Base-by-base conservation (phyloP, 169 alveolate species). In the Plasmodium chabaudi region DNA sequence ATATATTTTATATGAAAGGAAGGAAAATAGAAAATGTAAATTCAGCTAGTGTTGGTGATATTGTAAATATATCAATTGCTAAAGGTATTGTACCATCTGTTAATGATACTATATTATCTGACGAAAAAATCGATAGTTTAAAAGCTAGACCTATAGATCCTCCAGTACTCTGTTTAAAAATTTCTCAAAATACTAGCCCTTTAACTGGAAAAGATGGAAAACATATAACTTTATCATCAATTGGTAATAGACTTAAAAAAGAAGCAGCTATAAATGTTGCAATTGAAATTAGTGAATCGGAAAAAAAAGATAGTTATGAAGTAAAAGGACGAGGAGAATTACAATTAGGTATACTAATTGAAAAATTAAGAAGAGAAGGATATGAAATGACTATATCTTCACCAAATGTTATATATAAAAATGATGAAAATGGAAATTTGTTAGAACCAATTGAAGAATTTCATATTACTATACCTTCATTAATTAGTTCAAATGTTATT, bases 291-390 rank as follows among this genome's bases (percentile, higher is more conserved):
- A 87, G 51, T 27, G 98, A 92, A 49, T 77, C 89, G 6, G 95
- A 93, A 59, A 95, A 89, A 9, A 93, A 93, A 49, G 96, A 87
- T 59, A 93, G 94, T 44, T 92, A 94, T 56, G 92, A 88, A 34
- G 89, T 97, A 15, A 92, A 96, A 42, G 99, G 99, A 0, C 91
- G 99, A 86, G 99, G 99, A 0, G 99, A 97, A 88, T 94, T 98
- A 13, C 99, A 98, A 93, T 88, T 98, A 44, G 98, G 98, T 21
- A 96, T 98, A 44, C 93, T 98, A 42, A 88, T 98, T 59, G 99
- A 98, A 94, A 96, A 96, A 65, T 95, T 98, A 97, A 94, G 99
- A 19, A 94, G 99, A 68, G 99, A 97, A 93, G 99, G 99, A 17
- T 97, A 94, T 82, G 99, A 98, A 90, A 74, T 94, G 96, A 88